Evolutionary conservation across 768 basidiomycete genomes (phyloP).

Genomic region (Agaricus blazei): DNA sequence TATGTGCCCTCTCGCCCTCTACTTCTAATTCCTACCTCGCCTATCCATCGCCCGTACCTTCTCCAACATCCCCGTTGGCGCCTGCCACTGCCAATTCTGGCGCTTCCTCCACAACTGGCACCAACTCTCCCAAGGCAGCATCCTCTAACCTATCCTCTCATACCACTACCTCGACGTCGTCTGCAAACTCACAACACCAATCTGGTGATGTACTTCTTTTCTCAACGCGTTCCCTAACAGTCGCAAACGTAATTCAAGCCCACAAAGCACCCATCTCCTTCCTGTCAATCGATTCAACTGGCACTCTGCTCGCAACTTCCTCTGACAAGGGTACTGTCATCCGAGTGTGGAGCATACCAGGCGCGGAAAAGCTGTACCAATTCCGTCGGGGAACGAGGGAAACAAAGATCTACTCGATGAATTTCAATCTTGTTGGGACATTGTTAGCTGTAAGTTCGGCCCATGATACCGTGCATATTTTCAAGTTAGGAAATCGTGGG

Average conservation of each 20-base stretch:
- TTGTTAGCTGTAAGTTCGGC: constrained; percentile 89
- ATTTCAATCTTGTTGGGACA: constrained; percentile 78
- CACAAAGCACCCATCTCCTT: constrained; percentile 92
- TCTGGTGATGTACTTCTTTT: constrained; percentile 92
- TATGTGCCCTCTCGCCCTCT: constrained; percentile 74
- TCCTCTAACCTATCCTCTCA: not conserved
- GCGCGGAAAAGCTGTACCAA: constrained; percentile 92
- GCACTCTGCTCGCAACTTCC: constrained; percentile 88
- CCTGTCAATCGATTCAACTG: constrained; percentile 79
- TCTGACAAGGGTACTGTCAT: constrained; percentile 97
- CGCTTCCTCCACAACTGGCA: not conserved
- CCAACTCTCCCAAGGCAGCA: not conserved
- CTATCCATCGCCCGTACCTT: constrained; percentile 92
- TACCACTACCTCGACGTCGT: constrained; percentile 22
- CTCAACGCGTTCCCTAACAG: constrained; percentile 86
- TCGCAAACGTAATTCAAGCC: constrained; percentile 94
- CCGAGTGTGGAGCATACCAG: constrained; percentile 87
- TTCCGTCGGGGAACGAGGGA: constrained; percentile 89
- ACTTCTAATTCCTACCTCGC: constrained; percentile 92
- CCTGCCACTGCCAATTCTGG: not conserved
- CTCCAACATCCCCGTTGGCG: constrained; percentile 59
- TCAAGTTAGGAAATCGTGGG: constrained; percentile 58
- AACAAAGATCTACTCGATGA: constrained; percentile 74
- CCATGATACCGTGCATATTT: constrained; percentile 95
- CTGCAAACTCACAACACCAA: constrained; percentile 32